A percentile compares a stretch with the other conserved stretches of the same genome.
These are phyloP conservation scores for Tylopilus plumbeoviolaceoides DNA, from an alignment of 768 basidiomycete species.

Conservation along the genomic window DNA sequence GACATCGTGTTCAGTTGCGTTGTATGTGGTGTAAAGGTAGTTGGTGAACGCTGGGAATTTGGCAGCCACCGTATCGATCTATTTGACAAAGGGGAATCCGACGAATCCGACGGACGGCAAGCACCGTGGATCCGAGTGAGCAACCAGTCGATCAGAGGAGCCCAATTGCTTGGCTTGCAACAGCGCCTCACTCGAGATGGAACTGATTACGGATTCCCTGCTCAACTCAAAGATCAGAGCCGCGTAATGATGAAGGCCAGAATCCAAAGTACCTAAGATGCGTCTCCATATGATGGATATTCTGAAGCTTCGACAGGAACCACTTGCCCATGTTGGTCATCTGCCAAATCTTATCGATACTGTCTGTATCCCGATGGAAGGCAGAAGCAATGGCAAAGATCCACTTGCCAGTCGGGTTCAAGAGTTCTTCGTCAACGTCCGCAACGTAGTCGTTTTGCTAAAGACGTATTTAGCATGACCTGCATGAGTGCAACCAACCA, in stretches of 20 bases:
- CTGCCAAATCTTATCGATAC: constrained; percentile 93
- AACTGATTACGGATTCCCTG: constrained; percentile 63
- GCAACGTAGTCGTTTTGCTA: constrained; percentile 80
- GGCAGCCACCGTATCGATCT: constrained; percentile 98
- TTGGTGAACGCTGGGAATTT: constrained; percentile 99
- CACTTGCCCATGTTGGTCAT: constrained; percentile 99
- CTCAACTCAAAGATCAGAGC: constrained; percentile 1
- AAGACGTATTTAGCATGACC: background rate
- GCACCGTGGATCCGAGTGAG: constrained; percentile 80
- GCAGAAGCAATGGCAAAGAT: constrained; percentile 95
- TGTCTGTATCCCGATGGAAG: constrained; percentile 88
- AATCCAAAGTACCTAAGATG: constrained; percentile 54
- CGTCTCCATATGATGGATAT: constrained; percentile 81
- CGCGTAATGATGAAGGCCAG: background rate
- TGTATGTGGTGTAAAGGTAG: constrained; percentile 98
- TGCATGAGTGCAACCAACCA: background rate
- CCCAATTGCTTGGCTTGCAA: constrained; percentile 89
- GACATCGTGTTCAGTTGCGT: constrained; percentile 91
- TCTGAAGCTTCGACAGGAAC: constrained; percentile 88
- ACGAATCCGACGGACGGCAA: constrained; percentile 86
- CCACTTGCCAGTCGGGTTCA: constrained; percentile 95
- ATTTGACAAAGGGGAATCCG: constrained; percentile 94
- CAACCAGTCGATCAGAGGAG: constrained; percentile 92
- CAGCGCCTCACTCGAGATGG: constrained; percentile 58
- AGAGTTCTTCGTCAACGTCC: constrained; percentile 88